phyloP scores from a whole-genome alignment of 352 stramenopile genomes.

The Pythium guiyangense region DNA sequence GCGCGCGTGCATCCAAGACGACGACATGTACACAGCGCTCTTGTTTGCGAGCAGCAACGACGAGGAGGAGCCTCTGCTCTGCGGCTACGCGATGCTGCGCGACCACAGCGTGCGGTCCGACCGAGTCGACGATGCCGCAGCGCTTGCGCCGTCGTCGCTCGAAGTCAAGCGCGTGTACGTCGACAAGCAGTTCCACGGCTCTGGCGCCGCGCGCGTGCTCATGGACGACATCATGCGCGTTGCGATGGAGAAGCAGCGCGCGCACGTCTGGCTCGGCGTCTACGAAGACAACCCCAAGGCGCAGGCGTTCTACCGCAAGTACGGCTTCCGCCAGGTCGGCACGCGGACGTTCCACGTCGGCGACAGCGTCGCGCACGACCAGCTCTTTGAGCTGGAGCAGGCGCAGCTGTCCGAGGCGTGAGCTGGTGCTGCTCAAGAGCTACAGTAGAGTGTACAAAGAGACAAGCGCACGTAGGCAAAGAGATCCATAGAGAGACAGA shows the following conservation, averaged over 20 bases:
- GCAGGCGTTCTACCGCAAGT: constrained; percentile 33
- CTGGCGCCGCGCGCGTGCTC: constrained; percentile 17
- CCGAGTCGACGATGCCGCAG: constrained; percentile 5
- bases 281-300: constrained; percentile 27
- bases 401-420: not conserved
- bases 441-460: not conserved
- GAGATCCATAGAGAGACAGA: too few relatives aligned
- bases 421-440: not conserved
- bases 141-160: constrained; percentile 16
- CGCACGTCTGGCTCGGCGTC: constrained; percentile 26
- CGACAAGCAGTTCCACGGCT: constrained; percentile 24
- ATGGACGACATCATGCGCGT: constrained; percentile 27
- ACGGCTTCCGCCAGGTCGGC: constrained; percentile 24
- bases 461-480: not conserved
- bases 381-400: constrained; percentile 17
- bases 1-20: constrained; percentile 1
- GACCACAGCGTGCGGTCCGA: constrained; percentile 19
- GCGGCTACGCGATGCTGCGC: constrained; percentile 22
- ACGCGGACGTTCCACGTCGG: constrained; percentile 23
- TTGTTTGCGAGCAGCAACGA: constrained; percentile 6
- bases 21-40: constrained; percentile 23
- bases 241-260: constrained; percentile 12
- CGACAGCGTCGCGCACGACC: constrained; percentile 13
- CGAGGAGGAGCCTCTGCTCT: constrained; percentile 3
- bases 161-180: constrained; percentile 31